A percentile compares a stretch with the other conserved stretches of the same genome.
These are phyloP conservation scores for Blastobotrys buckinghamii DNA, from an alignment of 1,139 yeast species.

Conservation along the genomic window DNA sequence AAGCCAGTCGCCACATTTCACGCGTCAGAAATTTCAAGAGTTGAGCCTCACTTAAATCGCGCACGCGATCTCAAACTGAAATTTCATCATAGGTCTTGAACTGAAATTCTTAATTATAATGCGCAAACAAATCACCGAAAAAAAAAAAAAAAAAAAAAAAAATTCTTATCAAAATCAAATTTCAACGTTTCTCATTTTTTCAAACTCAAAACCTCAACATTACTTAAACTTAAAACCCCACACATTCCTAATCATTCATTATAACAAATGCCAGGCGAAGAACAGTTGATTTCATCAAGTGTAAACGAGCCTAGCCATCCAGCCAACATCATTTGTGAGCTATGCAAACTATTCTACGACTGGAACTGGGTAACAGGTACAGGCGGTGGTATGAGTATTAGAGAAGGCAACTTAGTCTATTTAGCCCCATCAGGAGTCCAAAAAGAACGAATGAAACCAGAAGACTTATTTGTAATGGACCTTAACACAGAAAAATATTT, in stretches of 20 bases:
- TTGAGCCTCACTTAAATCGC: too few relatives aligned
- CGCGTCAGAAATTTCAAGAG: too few relatives aligned
- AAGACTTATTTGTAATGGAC: conserved; percentile 76
- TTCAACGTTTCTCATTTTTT: too few relatives aligned
- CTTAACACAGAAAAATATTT: conserved; percentile 48
- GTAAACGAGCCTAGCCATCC: conserved; percentile 65
- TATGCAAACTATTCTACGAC: conserved; percentile 69
- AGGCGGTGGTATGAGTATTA: conserved; percentile 89
- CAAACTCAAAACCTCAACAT: neutral
- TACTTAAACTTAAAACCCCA: neutral
- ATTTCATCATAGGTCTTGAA: too few relatives aligned
- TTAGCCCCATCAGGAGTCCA: conserved; percentile 96
- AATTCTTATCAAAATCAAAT: too few relatives aligned
- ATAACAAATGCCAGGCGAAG: conserved; percentile 18
- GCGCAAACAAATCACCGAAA: too few relatives aligned
- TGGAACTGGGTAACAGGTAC: conserved; percentile 95
- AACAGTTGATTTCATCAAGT: conserved; percentile 37
- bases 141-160: too few relatives aligned
- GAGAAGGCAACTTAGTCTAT: conserved; percentile 55
- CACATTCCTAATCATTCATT: too few relatives aligned
- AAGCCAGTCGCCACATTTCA: too few relatives aligned
- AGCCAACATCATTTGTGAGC: conserved; percentile 76
- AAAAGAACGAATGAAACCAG: conserved; percentile 79
- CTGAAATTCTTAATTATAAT: too few relatives aligned
- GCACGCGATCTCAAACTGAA: too few relatives aligned